Evolutionary conservation across 2,329 filamentous ascomycete species (phyloP).

Genomic region (Epichloe sibirici): DNA sequence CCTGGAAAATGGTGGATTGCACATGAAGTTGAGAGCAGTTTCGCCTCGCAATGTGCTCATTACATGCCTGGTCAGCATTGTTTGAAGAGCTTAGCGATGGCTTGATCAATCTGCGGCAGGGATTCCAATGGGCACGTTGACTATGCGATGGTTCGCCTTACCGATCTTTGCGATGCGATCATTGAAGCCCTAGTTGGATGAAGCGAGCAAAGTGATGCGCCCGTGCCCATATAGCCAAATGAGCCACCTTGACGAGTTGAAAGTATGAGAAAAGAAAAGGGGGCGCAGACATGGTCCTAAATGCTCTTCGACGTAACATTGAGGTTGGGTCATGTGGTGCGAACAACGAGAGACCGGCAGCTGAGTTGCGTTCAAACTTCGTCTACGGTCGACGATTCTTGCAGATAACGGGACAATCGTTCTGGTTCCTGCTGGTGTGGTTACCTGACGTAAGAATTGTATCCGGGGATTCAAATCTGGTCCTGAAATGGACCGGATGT

Average conservation of each 20-base stretch:
- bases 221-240: constrained; percentile 10
- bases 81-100: constrained; percentile 14
- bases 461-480: background rate
- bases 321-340: background rate
- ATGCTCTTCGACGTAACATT: background rate
- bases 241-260: background rate
- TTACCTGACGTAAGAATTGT: background rate
- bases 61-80: constrained; percentile 42
- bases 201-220: constrained; percentile 43
- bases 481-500: background rate
- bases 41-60: constrained; percentile 34
- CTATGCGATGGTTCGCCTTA: constrained; percentile 1
- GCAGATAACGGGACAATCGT: background rate
- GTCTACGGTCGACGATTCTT: background rate
- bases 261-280: background rate
- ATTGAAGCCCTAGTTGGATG: constrained; percentile 9
- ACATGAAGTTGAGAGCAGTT: constrained; percentile 48
- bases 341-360: background rate
- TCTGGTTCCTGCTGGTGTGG: background rate
- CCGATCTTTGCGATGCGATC: constrained; percentile 4
- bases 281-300: background rate
- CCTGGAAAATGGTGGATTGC: constrained; percentile 19
- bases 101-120: constrained; percentile 13
- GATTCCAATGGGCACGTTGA: constrained; percentile 3
- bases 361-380: background rate